Base-by-base conservation (phyloP, 2,329 filamentous ascomycete genomes). In the Orbilia quercus region DNA sequence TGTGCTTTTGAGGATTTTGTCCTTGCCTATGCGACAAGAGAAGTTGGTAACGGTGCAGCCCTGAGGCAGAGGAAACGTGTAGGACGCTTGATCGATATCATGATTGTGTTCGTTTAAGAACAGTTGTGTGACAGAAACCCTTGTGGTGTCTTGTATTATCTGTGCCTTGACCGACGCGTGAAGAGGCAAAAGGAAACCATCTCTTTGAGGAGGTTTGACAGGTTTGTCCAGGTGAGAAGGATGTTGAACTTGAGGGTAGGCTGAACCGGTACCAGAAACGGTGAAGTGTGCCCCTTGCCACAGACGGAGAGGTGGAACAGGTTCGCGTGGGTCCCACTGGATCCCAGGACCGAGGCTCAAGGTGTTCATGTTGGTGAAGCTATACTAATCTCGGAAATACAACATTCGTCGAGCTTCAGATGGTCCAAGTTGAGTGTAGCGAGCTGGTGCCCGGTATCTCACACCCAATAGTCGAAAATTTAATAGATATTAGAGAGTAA, bases 11-110 rank as follows among this genome's bases (percentile, higher is more conserved):
- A 79, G 71, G 7, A 76, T 50, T 28, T 76, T 78, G 14, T 67
- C 67, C 1, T 65, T 62, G 0, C 78, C 78, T 16, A 79, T 57
- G 0, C 76, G 72, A 58, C 78, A 79, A 47, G 42, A 75, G 50
- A 79, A 79, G 11, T 72, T 75, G 9, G 75, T 79, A 6, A 79
- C 75, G 3, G 76, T 78, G 40, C 78, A 78, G 14, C 75, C 76
- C 18, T 72, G 60, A 1, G 78, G 75, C 2, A 79, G 74, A 7
- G 76, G 76, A 40, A 79, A 79, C 2, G 76, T 78, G 48, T 79
- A 79, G 7, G 76, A 75, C 0, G 77, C 77, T 38, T 76, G 47
- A 20, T 62, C 70, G 72, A 79, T 79, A 25, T 22, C 12, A n/a
- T 6, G 7, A 12, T 20, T 9, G 76, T 34, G 16, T 36, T 78